phyloP scores from a whole-genome alignment of 352 stramenopile species.

The Thalassiosira sp. region DNA sequence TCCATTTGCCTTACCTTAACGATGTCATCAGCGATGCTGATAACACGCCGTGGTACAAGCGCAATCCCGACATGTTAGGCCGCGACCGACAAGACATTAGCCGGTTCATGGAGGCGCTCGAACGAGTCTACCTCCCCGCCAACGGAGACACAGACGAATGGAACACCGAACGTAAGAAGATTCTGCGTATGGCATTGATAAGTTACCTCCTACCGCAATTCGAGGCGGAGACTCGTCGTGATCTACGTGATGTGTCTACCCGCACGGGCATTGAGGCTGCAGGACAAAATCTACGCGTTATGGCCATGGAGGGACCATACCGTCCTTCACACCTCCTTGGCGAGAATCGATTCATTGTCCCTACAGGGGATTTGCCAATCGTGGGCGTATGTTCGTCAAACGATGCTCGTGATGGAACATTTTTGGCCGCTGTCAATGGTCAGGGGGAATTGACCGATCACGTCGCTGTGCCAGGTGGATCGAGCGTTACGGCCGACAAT shows the following conservation, averaged over 20 bases:
- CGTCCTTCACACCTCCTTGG: conserved; percentile 67
- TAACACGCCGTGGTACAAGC: conserved; percentile 68
- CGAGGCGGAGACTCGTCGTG: conserved; percentile 74
- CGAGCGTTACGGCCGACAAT: conserved; percentile 62
- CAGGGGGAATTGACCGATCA: conserved; percentile 74
- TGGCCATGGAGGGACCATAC: conserved; percentile 83
- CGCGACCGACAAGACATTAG: conserved; percentile 47
- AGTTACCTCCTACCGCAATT: conserved; percentile 82
- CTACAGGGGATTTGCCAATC: conserved; percentile 76
- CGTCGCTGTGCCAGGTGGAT: conserved; percentile 74
- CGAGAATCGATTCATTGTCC: conserved; percentile 80
- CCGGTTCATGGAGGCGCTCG: conserved; percentile 60
- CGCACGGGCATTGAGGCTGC: conserved; percentile 67
- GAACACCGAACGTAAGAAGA: conserved; percentile 76
- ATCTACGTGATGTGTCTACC: conserved; percentile 70
- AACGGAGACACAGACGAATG: conserved; percentile 74
- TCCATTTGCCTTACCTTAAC: conserved; percentile 73
- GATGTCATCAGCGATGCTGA: not conserved
- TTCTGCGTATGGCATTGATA: conserved; percentile 70
- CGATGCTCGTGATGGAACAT: conserved; percentile 70
- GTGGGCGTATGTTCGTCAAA: conserved; percentile 78
- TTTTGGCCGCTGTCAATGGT: conserved; percentile 73
- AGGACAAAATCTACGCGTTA: conserved; percentile 66
- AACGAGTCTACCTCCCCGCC: conserved; percentile 72
- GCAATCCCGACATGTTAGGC: conserved; percentile 41